Evolutionary conservation across 176 grass and related monocot species (phyloP).

Genomic region (Carex cristatella): DNA sequence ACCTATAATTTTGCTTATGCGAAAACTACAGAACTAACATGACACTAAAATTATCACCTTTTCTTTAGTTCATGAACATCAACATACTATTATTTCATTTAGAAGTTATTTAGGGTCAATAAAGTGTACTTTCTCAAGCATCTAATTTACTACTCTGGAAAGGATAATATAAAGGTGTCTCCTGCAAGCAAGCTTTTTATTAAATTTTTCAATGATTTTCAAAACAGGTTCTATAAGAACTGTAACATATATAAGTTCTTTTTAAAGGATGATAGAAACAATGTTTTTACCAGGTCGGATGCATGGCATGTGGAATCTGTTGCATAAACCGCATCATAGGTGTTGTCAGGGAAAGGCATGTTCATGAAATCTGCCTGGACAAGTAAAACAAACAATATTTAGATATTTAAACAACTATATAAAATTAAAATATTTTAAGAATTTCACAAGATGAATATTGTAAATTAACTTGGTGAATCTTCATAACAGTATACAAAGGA

Average conservation of each 20-base stretch:
- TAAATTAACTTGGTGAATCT: neutral
- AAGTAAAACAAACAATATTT: neutral
- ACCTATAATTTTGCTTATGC: too few relatives aligned
- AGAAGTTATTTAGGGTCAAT: neutral
- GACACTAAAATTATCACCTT: neutral
- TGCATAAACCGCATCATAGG: constrained; percentile 49
- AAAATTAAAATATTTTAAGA: neutral
- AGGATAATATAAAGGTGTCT: neutral
- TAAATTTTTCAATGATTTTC: neutral
- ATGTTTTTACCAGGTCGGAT: constrained; percentile 32
- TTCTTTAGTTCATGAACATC: neutral
- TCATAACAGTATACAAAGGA: neutral
- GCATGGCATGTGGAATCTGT: constrained; percentile 58
- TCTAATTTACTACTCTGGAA: neutral
- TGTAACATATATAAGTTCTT: neutral
- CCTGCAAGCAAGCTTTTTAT: neutral
- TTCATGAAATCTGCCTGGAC: constrained; percentile 75
- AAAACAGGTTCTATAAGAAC: neutral
- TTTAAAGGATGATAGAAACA: neutral
- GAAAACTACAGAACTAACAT: neutral
- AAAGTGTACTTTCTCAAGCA: neutral
- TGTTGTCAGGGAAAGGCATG: constrained; percentile 51
- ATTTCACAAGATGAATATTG: neutral
- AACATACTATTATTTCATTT: neutral
- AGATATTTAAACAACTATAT: neutral